Evolutionary conservation across 2,329 filamentous ascomycete genomes (phyloP), one percentile per base, ranked within the genome.

Genomic region (Stromatinia cepivora): DNA sequence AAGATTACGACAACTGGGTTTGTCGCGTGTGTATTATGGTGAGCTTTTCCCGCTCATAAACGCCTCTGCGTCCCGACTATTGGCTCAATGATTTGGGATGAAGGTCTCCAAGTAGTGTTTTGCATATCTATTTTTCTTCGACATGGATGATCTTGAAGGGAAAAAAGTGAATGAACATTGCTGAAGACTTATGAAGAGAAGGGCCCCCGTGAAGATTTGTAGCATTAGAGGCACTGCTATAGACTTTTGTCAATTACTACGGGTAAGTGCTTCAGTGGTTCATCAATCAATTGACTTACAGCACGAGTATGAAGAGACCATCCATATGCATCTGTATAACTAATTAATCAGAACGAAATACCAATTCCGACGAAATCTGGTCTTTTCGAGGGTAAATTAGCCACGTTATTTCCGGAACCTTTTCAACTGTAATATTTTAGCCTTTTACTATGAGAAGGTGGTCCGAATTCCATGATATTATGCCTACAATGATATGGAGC

Each of bases 401-500:
- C 28, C n/a, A 46, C 3, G 28, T 62, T n/a, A 62, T 46, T n/a
- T n/a, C 58, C 56, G 56, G 25, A 34, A 31, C n/a, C n/a, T 42
- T 22, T 15, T 45, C 42, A n/a, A 42, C 39, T n/a, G 25, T n/a
- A 22, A 63, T 48, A 63, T 36, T n/a, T 11, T n/a, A 1, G 22
- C 25, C 1, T n/a, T 36, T 28, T 7, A 25, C 45, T 15, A 42
- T 52, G n/a, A 63, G 39, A 15, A 45, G 45, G 31, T 52, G 50
- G 9, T 50, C 59, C n/a, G 7, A 8, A 25, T 63, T 48, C 10
- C 42, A 63, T 50, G 56, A 15, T 72, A 69, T 56, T 73, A 71
- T 52, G 71, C 73, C 3, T 70, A 74, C 42, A 70, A 71, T 53
- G 71, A 74, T 50, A 69, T 75, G 69, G 72, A 73, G 46, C 34